Conservation (phyloP, 257 asterid genomes). For the Nyctanthes arbortristis region DNA sequence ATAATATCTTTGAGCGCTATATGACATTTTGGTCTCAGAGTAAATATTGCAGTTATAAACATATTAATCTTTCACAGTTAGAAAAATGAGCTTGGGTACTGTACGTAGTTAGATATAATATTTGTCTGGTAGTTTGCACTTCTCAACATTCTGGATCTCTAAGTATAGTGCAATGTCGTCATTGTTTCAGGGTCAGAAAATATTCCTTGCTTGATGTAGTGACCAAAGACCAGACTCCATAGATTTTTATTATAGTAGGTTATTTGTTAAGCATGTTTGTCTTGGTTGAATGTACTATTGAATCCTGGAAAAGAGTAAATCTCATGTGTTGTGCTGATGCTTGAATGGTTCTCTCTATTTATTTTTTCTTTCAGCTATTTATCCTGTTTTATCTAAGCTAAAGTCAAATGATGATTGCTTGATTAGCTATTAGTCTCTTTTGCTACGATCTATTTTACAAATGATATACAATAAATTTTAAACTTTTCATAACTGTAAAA, state of each 20-base stretch:
- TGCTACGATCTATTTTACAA: not conserved
- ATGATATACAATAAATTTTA: no score
- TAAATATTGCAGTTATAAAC: not conserved
- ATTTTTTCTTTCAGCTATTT: not conserved
- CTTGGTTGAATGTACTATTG: not conserved
- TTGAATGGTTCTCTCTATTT: not conserved
- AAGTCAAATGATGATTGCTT: not conserved
- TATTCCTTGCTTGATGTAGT: not conserved
- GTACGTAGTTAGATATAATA: not conserved
- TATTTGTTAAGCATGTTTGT: not conserved
- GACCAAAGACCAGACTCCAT: not conserved
- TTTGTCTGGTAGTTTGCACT: not conserved
- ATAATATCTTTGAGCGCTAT: no score
- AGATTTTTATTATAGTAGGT: not conserved
- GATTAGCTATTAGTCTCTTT: not conserved
- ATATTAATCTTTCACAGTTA: not conserved
- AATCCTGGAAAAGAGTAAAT: not conserved
- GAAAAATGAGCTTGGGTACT: not conserved
- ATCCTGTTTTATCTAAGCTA: not conserved
- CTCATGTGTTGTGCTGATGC: not conserved
- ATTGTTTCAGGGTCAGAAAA: not conserved
- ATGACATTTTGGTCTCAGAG: no score
- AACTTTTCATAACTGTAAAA: not conserved
- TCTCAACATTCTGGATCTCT: not conserved
- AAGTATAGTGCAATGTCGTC: not conserved